phyloP scores from a whole-genome alignment of 2,329 filamentous ascomycete genomes.

The Pezicula carpinea region DNA sequence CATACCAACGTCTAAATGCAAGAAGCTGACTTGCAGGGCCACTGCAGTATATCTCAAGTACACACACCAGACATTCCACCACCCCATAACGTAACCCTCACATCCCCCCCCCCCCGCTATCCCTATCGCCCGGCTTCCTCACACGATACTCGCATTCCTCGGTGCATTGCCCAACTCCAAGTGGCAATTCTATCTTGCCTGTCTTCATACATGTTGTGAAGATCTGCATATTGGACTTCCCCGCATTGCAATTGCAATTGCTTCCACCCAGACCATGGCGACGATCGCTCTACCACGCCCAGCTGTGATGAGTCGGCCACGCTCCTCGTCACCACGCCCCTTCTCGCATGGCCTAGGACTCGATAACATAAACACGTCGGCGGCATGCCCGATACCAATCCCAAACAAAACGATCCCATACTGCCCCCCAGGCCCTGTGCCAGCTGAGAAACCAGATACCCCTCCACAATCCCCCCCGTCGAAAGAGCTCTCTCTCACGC shows the following conservation, averaged over 20 bases:
- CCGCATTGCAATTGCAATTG: neutral
- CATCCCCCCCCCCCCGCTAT: too few species aligned
- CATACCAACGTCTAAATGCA: too few species aligned
- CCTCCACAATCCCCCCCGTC: constrained; percentile 62
- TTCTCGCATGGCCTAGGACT: constrained; percentile 48
- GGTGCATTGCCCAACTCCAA: too few species aligned
- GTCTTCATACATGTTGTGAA: neutral
- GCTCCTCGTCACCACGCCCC: constrained; percentile 39
- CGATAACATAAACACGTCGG: constrained; percentile 42
- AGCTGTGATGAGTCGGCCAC: constrained; percentile 19
- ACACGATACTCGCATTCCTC: too few species aligned
- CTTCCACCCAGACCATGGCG: constrained; percentile 19
- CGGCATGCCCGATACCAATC: constrained; percentile 55
- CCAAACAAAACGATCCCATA: constrained; percentile 90
- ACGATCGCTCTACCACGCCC: constrained; percentile 29
- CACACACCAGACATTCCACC: too few species aligned
- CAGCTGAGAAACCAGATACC: constrained; percentile 49
- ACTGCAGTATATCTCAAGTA: too few species aligned
- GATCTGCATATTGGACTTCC: neutral
- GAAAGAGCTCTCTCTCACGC: constrained; percentile 48
- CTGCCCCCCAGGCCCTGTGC: constrained; percentile 74
- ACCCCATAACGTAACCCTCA: too few species aligned
- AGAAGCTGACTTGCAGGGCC: too few species aligned
- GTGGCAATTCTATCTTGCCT: too few species aligned
- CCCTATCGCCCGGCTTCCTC: neutral